Base-by-base conservation (phyloP, 768 basidiomycete genomes). In the Lactarius hatsudake region DNA sequence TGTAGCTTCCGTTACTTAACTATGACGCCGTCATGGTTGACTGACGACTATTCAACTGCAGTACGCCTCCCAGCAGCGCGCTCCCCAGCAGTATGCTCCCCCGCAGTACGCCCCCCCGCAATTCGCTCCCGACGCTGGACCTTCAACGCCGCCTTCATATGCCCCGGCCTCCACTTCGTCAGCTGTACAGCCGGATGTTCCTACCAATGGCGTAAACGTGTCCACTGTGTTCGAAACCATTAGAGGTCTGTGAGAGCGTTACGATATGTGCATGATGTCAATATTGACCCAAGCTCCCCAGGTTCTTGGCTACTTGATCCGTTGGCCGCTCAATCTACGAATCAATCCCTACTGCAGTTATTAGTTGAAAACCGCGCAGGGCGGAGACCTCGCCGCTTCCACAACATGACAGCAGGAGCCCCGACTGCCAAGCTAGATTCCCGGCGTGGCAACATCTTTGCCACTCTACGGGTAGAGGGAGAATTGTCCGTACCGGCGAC, bases 261-360 rank as follows among this genome's bases (percentile, higher is more conserved):
- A 42, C 23, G 42, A 5, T 58, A 34, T 38, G 42, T 28, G 36
- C 18, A 15, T 43, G 26, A 17, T 45, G 32, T n/a, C 32, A 23
- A 26, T 59, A n/a, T 48, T 48, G 20, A 62, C 36, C 54, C 54
- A 28, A 20, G 23, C 26, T 10, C 32, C 61, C n/a, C 58, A 67
- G 66, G 66, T 60, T 60, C 62, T 64, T 67, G 66, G 66, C 26
- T 67, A 10, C 66, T 63, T 20, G 66, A 67, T 36, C 62, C 66
- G 13, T 67, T 67, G 18, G 58, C 62, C 53, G 2, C 59, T 30
- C 62, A 10, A 45, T 36, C 51, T 23, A 60, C 62, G 40, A 13
- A 30, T 26, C 53, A 38, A 43, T 64, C 62, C 32, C 38, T 64
- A 32, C 18, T 67, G 8, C 58, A 60, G 43, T 18, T 38, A 48